Evolutionary conservation across 257 asterid species (phyloP), one percentile per base, ranked within the genome.

Genomic region (Apocynum venetum): DNA sequence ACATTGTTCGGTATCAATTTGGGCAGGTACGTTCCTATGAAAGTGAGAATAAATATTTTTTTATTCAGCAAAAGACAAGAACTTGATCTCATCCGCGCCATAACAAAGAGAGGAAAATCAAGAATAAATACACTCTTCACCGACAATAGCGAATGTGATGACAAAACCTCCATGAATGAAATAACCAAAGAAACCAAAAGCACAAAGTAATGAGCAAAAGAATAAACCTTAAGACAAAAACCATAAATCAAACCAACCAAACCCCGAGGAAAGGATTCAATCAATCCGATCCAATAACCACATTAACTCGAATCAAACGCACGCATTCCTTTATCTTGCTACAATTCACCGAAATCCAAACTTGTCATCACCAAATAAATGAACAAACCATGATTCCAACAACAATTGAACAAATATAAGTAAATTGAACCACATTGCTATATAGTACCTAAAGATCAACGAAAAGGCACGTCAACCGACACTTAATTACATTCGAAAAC

Each of bases 201-300:
- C 60, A 67, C 31, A 67, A 7, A 48, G 46, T 19, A 43, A n/a
- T 15, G 69, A 52, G 14, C 53, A 65, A 15, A 65, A n/a, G 13
- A 77, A 10, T 25, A 77, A 53, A 6, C 20, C 57, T 31, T 0
- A 0, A 55, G 40, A 57, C 0, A 68, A 55, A 9, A 52, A 15
- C 4, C 31, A 40, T 41, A 25, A 56, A 66, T 41, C 68, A 43
- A 77, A 77, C 41, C 31, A 53, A 52, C 2, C 19, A 40, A 31
- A 40, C 40, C 49, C 61, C 43, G n/a, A 55, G 6, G 20, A 51
- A 63, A 52, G 5, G 47, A 41, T 52, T 25, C 41, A 10, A 20
- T 49, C 44, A 65, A 56, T 43, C 25, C 57, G 72, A 78, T 78
- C 77, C 76, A 17, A 69, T 31, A 4, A n/a, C 35, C 56, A 12